Percentiles rank a stretch among this genome's conserved stretches.
These are phyloP conservation scores for Tanacetum coccineum DNA, from an alignment of 129 eudicot genomes.

Conservation along the genomic window DNA sequence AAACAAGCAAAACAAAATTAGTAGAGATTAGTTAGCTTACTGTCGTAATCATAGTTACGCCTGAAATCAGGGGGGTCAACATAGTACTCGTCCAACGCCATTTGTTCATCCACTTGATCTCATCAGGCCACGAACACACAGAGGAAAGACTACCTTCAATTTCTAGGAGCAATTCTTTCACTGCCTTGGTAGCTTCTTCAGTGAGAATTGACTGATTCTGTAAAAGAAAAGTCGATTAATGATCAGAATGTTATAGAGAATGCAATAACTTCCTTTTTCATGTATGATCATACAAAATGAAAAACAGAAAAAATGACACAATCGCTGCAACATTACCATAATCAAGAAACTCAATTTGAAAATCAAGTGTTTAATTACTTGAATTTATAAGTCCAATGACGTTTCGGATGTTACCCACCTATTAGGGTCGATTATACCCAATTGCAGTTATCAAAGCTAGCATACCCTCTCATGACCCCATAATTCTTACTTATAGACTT, in stretches of 20 bases:
- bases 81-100: slow-evolving; percentile 81
- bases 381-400: neutral
- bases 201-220: slow-evolving; percentile 56
- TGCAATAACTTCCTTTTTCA: neutral
- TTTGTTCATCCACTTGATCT: slow-evolving; percentile 44
- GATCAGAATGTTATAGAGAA: slow-evolving; percentile 1
- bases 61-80: slow-evolving; percentile 97
- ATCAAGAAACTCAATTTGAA: neutral
- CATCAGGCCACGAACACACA: slow-evolving; percentile 90
- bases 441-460: too few relatives aligned
- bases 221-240: neutral
- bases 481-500: too few relatives aligned
- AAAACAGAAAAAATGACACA: neutral
- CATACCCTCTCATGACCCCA: too few relatives aligned
- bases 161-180: slow-evolving; percentile 77
- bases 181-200: slow-evolving; percentile 61
- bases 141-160: slow-evolving; percentile 77
- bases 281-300: neutral
- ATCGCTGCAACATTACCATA: neutral
- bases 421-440: too few relatives aligned
- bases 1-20: neutral
- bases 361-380: neutral
- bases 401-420: neutral
- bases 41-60: slow-evolving; percentile 82
- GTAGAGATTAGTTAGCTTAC: slow-evolving; percentile 46